phyloP scores from a whole-genome alignment of 1,284 basidiomycete genomes.

The Microbotryum scabiosae region DNA sequence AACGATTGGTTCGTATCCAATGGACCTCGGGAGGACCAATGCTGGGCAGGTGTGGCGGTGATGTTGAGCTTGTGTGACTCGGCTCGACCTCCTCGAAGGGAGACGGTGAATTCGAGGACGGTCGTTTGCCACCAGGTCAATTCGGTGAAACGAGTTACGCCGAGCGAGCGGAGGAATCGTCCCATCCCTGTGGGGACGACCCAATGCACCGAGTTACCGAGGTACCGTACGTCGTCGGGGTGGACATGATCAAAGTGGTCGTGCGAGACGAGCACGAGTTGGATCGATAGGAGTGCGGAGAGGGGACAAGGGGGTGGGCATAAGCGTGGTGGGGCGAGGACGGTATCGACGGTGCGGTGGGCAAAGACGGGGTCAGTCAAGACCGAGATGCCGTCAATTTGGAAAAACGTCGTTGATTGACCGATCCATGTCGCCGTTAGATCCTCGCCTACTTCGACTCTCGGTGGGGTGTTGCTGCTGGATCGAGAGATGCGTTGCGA shows the following conservation, averaged over 20 bases:
- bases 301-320: constrained; percentile 15
- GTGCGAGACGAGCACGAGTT: constrained; percentile 38
- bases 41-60: constrained; percentile 32
- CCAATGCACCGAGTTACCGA: constrained; percentile 33
- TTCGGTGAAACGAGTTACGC: constrained; percentile 33
- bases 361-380: constrained; percentile 46
- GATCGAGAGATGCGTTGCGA: not conserved
- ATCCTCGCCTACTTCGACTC: not conserved
- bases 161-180: constrained; percentile 29
- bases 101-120: constrained; percentile 1
- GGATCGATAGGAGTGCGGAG: constrained; percentile 23
- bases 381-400: constrained; percentile 44
- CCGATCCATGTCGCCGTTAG: constrained; percentile 37
- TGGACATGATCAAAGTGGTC: constrained; percentile 35
- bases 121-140: constrained; percentile 38
- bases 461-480: not conserved
- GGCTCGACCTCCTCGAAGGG: not conserved
- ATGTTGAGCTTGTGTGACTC: constrained; percentile 1
- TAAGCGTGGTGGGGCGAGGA: constrained; percentile 20
- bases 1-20: constrained; percentile 45
- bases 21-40: constrained; percentile 45
- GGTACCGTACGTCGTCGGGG: constrained; percentile 29
- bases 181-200: constrained; percentile 36
- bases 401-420: constrained; percentile 44
- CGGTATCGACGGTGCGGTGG: constrained; percentile 12